Conservation (phyloP, 306 rosid species). For the Quercus rubra region DNA sequence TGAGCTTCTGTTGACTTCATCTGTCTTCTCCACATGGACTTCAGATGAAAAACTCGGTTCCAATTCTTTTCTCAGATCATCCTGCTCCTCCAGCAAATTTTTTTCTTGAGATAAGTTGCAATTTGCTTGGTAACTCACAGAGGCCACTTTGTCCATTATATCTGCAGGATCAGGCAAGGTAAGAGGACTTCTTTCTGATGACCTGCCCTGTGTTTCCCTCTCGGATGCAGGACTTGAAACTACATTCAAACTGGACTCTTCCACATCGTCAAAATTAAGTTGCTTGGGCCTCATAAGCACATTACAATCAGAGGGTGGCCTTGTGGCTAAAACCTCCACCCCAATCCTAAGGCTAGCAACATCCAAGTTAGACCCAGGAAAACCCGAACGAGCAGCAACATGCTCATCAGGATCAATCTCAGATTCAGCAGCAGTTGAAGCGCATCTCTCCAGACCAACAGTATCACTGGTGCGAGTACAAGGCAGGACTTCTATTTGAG, state of each 20-base stretch:
- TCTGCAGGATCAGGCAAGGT: conserved; percentile 24
- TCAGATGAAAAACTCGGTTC: conserved; percentile 15
- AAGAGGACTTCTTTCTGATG: conserved; percentile 13
- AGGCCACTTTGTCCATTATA: conserved; percentile 21
- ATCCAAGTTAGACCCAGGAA: conserved; percentile 23
- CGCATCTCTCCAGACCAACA: conserved; percentile 18
- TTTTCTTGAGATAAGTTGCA: conserved; percentile 16
- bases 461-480: conserved; percentile 15
- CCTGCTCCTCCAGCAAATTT: conserved; percentile 22
- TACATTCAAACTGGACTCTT: conserved; percentile 30
- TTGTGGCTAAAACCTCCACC: conserved; percentile 30
- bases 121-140: conserved; percentile 25
- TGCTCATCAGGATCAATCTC: conserved; percentile 23
- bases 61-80: conserved; percentile 26
- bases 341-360: conserved; percentile 27
- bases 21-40: conserved; percentile 21
- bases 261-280: conserved; percentile 50
- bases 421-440: conserved; percentile 24
- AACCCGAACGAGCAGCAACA: conserved; percentile 24
- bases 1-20: conserved; percentile 2
- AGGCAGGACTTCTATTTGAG: conserved; percentile 28
- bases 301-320: conserved; percentile 34
- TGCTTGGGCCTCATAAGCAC: conserved; percentile 50
- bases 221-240: conserved; percentile 28
- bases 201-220: conserved; percentile 22